Evolutionary conservation across 306 rosid species (phyloP).

Genomic region (Clitoria ternatea): DNA sequence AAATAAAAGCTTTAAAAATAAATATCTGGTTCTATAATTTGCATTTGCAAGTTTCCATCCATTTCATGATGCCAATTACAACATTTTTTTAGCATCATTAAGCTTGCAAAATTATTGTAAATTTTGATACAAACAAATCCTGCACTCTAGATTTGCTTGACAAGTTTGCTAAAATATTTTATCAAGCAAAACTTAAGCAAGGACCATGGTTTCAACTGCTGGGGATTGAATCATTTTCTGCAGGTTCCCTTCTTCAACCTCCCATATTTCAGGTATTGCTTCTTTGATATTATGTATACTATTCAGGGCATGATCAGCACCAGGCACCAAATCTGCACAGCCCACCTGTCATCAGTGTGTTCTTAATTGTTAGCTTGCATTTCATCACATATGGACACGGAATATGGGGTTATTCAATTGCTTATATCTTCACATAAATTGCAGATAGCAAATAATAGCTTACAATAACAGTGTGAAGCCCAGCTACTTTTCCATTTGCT

Average conservation of each 20-base stretch:
- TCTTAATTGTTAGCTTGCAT: not conserved
- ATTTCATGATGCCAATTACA: no score
- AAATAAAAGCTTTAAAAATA: no score
- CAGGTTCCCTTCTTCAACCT: conserved; percentile 26
- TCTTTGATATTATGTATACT: conserved; percentile 88
- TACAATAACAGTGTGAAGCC: conserved; percentile 77
- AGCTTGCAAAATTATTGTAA: no score
- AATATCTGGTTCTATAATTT: no score
- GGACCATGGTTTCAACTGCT: conserved; percentile 36
- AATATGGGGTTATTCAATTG: not conserved
- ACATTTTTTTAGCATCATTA: no score
- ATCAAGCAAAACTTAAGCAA: conserved; percentile 34
- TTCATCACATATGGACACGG: not conserved
- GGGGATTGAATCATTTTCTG: conserved; percentile 26
- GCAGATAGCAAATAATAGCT: conserved; percentile 31
- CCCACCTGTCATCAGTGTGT: conserved; percentile 60
- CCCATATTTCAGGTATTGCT: conserved; percentile 83
- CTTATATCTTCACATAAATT: not conserved
- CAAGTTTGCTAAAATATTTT: not conserved
- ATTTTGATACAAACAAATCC: not conserved
- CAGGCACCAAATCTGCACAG: conserved; percentile 57
- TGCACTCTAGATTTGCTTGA: conserved; percentile 20
- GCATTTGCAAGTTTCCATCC: no score
- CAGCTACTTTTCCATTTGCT: conserved; percentile 72
- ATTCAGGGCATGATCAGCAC: conserved; percentile 70